Percentiles rank a stretch among this genome's conserved stretches.
Conservation (phyloP, 768 basidiomycete species). For the Mycena metata region DNA sequence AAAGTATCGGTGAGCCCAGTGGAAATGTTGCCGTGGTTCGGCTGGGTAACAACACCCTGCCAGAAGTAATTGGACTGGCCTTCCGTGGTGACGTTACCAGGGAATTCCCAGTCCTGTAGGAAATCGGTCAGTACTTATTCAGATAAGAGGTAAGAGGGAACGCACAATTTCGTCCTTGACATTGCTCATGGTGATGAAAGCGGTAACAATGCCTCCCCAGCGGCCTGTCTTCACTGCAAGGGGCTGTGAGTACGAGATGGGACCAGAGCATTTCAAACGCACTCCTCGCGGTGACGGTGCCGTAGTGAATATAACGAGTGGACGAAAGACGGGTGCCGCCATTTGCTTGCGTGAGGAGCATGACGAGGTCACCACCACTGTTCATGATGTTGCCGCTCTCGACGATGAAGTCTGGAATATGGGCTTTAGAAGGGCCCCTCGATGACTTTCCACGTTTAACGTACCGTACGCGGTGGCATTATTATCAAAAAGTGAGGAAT, state of each 20-base stretch:
- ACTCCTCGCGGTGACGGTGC: conserved; percentile 77
- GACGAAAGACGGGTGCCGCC: conserved; percentile 85
- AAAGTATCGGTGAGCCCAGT: conserved; percentile 73
- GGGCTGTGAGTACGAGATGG: not conserved
- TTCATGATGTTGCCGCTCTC: conserved; percentile 77
- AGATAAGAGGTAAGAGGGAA: not conserved
- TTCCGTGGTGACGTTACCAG: conserved; percentile 69
- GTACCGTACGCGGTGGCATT: conserved; percentile 78
- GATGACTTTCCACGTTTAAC: conserved; percentile 23
- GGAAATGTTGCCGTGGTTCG: conserved; percentile 64
- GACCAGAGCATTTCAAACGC: conserved; percentile 33
- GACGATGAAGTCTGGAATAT: conserved; percentile 73
- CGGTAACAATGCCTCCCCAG: conserved; percentile 87
- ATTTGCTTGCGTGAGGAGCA: conserved; percentile 76
- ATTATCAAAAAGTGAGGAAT: conserved; percentile 77
- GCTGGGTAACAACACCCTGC: conserved; percentile 68
- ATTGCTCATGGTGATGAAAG: conserved; percentile 88
- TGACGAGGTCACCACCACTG: conserved; percentile 74
- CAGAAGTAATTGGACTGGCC: conserved; percentile 89
- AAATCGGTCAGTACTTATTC: not conserved
- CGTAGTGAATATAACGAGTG: conserved; percentile 87
- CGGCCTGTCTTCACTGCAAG: conserved; percentile 79
- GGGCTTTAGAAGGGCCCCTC: not conserved
- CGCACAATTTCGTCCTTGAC: conserved; percentile 80
- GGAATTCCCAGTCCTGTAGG: conserved; percentile 81